A percentile compares a stretch with the other conserved stretches of the same genome.
Conservation (phyloP, 73 alveolate species). For the Tetrahymena elliotti region DNA sequence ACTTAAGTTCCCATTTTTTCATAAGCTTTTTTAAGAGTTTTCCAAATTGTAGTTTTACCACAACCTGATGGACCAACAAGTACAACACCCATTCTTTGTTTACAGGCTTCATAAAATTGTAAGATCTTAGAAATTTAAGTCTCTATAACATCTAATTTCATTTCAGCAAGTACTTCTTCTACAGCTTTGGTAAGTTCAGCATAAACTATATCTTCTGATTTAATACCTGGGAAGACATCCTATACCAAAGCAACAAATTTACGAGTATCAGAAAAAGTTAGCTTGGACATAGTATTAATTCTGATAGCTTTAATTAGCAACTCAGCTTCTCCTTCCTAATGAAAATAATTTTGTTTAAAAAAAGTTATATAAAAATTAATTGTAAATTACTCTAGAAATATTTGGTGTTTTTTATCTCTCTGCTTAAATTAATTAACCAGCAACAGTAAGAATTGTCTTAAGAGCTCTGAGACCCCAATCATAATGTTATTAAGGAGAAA, state of each 20-base stretch:
- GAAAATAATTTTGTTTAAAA: slow-evolving; percentile 9
- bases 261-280: slow-evolving; percentile 95
- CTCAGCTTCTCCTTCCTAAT: slow-evolving; percentile 76
- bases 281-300: slow-evolving; percentile 98
- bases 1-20: slow-evolving; percentile 87
- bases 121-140: slow-evolving; percentile 93
- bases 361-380: too few relatives aligned
- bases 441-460: slow-evolving; percentile 97
- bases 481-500: slow-evolving; percentile 97
- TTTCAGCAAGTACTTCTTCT: slow-evolving; percentile 76
- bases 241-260: slow-evolving; percentile 77
- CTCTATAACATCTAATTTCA: slow-evolving; percentile 86
- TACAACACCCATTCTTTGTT: slow-evolving; percentile 99
- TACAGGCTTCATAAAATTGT: slow-evolving; percentile 98
- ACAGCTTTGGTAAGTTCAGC: slow-evolving; percentile 94
- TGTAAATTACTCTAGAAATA: not conserved
- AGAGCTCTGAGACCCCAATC: slow-evolving; percentile 99
- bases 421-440: slow-evolving; percentile 93
- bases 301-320: slow-evolving; percentile 89
- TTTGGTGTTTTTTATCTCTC: slow-evolving; percentile 75
- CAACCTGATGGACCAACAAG: slow-evolving; percentile 99
- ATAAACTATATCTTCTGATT: slow-evolving; percentile 94
- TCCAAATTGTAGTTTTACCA: slow-evolving; percentile 99
- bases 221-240: slow-evolving; percentile 94
- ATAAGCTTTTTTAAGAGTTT: slow-evolving; percentile 90